Conservation (phyloP, 108 stramenopile species). For the Stephanodiscus minutulus region DNA sequence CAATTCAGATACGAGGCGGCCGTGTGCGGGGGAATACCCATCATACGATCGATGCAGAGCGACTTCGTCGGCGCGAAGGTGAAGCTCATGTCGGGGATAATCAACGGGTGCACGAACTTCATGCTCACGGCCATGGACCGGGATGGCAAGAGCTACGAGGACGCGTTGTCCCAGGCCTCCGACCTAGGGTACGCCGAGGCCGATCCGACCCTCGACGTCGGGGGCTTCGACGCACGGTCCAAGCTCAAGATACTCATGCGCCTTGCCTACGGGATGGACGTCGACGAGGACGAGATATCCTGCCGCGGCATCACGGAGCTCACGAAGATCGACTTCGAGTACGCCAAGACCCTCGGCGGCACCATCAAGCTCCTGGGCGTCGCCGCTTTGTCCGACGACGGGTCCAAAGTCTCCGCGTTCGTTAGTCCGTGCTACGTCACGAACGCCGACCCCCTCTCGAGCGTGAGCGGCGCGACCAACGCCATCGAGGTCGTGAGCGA, state of each 20-base stretch:
- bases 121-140: constrained; percentile 97
- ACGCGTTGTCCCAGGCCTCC: constrained; percentile 86
- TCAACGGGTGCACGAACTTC: constrained; percentile 99
- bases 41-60: constrained; percentile 93
- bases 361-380: constrained; percentile 88
- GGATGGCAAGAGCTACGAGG: constrained; percentile 88
- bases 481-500: constrained; percentile 79
- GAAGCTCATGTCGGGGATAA: constrained; percentile 83
- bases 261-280: constrained; percentile 85
- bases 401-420: constrained; percentile 71
- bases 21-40: constrained; percentile 97
- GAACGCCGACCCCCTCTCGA: constrained; percentile 68
- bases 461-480: constrained; percentile 85
- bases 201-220: constrained; percentile 93
- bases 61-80: constrained; percentile 94
- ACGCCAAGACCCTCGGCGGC: constrained; percentile 90
- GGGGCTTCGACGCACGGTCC: constrained; percentile 88
- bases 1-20: constrained; percentile 95
- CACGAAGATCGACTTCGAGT: constrained; percentile 86
- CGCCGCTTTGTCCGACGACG: constrained; percentile 56
- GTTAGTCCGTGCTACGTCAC: constrained; percentile 84
- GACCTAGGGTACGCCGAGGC: constrained; percentile 93
- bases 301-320: constrained; percentile 87
- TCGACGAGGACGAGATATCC: constrained; percentile 80
- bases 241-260: constrained; percentile 90